Evolutionary conservation across 441 rosid genomes (phyloP).

Genomic region (Pelargonium australe): DNA sequence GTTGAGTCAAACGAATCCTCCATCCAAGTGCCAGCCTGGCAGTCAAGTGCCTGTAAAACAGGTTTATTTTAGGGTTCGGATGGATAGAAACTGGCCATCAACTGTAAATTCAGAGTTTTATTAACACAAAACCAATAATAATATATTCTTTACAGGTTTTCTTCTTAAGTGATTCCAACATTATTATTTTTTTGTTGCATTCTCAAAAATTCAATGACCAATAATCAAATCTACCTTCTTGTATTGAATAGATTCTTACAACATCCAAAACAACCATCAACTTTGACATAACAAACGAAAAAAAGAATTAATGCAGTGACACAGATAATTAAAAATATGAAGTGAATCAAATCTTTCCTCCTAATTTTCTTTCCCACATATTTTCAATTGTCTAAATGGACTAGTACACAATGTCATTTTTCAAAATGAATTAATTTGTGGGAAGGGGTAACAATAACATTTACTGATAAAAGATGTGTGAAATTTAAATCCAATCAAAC

Average conservation of each 20-base stretch:
- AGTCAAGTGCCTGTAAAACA: slow-evolving; percentile 65
- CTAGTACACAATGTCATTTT: background rate
- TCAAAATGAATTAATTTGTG: background rate
- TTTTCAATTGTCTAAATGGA: too few species aligned
- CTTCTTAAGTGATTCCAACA: background rate
- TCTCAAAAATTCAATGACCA: background rate
- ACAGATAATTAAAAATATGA: background rate
- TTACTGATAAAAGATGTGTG: background rate
- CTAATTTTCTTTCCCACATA: background rate
- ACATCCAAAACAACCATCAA: background rate
- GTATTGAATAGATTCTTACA: background rate
- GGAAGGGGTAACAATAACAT: background rate
- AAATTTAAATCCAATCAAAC: background rate
- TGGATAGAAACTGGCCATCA: background rate
- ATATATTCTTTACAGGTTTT: background rate
- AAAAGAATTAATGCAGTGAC: background rate
- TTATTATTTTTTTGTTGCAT: background rate
- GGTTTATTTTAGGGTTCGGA: background rate
- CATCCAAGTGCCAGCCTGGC: slow-evolving; percentile 90
- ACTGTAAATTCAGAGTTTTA: background rate
- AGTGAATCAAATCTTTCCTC: background rate
- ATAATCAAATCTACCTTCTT: background rate
- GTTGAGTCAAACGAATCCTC: slow-evolving; percentile 93
- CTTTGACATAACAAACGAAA: background rate
- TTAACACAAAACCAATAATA: background rate